Evolutionary conservation across 257 asterid genomes (phyloP).

Genomic region (Rhazya stricta): DNA sequence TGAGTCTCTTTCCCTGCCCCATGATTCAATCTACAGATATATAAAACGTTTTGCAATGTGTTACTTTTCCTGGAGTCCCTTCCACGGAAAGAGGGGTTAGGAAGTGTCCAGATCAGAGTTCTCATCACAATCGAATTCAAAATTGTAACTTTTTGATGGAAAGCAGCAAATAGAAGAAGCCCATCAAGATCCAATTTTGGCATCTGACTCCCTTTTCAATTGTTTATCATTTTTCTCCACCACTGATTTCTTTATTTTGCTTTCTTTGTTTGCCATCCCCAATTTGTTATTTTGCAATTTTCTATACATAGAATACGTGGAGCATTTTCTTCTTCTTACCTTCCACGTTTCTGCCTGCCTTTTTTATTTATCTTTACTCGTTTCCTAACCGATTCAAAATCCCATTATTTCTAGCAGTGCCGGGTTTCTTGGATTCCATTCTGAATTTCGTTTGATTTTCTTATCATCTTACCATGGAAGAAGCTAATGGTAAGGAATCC

Average conservation of each 20-base stretch:
- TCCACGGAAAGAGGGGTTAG: no score
- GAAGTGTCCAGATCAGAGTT: background rate
- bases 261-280: background rate
- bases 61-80: no score
- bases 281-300: no score
- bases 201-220: background rate
- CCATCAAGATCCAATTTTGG: background rate
- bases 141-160: background rate
- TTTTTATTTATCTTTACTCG: background rate
- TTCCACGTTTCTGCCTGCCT: conserved; percentile 2
- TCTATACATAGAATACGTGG: conserved; percentile 12
- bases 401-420: background rate
- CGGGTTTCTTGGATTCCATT: conserved; percentile 4
- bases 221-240: background rate
- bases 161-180: background rate
- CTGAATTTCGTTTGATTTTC: background rate
- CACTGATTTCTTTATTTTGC: conserved; percentile 2
- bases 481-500: conserved; percentile 29
- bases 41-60: no score
- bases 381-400: background rate
- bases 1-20: no score
- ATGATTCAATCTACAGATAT: no score
- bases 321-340: conserved; percentile 4
- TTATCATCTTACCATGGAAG: conserved; percentile 25
- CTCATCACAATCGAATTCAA: background rate